A percentile compares a stretch with the other conserved stretches of the same genome.
These are phyloP conservation scores for Aspergillus ochraceoroseus DNA, from an alignment of 2,329 filamentous ascomycete genomes.

Conservation along the genomic window DNA sequence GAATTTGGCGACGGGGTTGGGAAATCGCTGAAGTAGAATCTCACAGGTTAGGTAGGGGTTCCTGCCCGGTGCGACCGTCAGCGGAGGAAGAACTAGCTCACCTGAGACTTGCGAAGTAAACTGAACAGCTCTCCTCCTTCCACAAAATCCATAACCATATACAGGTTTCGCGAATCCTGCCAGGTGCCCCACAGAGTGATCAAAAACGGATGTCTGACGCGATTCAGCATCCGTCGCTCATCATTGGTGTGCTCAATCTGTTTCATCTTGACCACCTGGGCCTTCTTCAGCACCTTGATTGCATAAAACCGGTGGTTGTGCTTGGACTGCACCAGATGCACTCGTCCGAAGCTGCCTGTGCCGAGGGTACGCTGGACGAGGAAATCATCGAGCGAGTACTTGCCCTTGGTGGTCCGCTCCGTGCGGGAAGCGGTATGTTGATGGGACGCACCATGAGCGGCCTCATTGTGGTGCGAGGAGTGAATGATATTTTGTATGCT, in stretches of 20 bases:
- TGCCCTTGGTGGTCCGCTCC: slow-evolving; percentile 78
- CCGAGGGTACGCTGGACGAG: slow-evolving; percentile 84
- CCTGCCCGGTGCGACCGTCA: too few relatives aligned
- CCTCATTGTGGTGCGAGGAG: slow-evolving; percentile 47
- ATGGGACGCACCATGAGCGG: slow-evolving; percentile 28
- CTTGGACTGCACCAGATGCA: slow-evolving; percentile 94
- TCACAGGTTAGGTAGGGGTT: slow-evolving; percentile 12
- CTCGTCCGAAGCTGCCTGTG: slow-evolving; percentile 92
- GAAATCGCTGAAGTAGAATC: slow-evolving; percentile 98
- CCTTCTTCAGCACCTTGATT: slow-evolving; percentile 97
- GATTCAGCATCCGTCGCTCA: slow-evolving; percentile 88
- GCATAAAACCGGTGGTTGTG: slow-evolving; percentile 98
- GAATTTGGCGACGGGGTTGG: slow-evolving; percentile 97
- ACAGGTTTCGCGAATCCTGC: slow-evolving; percentile 88
- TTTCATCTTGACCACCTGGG: slow-evolving; percentile 99
- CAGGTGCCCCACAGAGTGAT: slow-evolving; percentile 99
- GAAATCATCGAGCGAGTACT: slow-evolving; percentile 92
- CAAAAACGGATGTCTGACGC: slow-evolving; percentile 95
- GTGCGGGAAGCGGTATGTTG: slow-evolving; percentile 12
- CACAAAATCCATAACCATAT: slow-evolving; percentile 99
- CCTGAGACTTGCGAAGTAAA: slow-evolving; percentile 84
- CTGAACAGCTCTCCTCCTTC: slow-evolving; percentile 98
- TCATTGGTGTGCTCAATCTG: slow-evolving; percentile 99
- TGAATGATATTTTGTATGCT: slow-evolving; percentile 83
- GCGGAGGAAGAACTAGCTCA: slow-evolving; percentile 46